Evolutionary conservation across 164 flowering plant species (phyloP).

Genomic region (Magnolia officinalis): DNA sequence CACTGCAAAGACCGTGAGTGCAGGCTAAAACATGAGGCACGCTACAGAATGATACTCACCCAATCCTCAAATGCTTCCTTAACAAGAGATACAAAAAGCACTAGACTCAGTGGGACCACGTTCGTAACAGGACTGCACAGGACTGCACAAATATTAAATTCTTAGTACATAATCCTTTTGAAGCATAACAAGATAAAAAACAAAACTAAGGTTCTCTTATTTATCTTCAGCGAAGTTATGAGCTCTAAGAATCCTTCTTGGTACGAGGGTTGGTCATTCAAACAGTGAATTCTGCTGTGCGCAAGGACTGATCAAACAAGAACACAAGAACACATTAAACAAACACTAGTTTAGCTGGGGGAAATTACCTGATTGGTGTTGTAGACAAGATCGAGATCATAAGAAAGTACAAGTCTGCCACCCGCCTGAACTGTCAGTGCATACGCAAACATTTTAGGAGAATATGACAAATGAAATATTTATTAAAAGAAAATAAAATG

Average conservation of each 20-base stretch:
- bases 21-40: background rate
- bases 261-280: background rate
- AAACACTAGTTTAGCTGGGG: background rate
- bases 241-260: background rate
- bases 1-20: background rate
- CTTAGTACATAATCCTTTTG: background rate
- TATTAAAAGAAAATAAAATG: background rate
- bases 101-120: constrained; percentile 77
- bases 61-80: constrained; percentile 99
- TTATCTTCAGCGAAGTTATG: too few relatives aligned
- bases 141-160: constrained; percentile 49
- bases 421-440: constrained; percentile 93
- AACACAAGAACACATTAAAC: background rate
- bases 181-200: background rate
- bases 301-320: background rate
- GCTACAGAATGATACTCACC: constrained; percentile 48
- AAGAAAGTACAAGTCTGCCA: constrained; percentile 95
- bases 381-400: constrained; percentile 86
- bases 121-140: constrained; percentile 89
- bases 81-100: constrained; percentile 83
- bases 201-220: too few relatives aligned
- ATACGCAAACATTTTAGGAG: constrained; percentile 17
- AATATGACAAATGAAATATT: background rate
- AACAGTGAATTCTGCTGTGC: background rate
- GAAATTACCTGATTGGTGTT: constrained; percentile 80